These are phyloP conservation scores for Penicillium psychrosexuale DNA, from an alignment of 2,329 filamentous ascomycete genomes.

Conservation along the genomic window DNA sequence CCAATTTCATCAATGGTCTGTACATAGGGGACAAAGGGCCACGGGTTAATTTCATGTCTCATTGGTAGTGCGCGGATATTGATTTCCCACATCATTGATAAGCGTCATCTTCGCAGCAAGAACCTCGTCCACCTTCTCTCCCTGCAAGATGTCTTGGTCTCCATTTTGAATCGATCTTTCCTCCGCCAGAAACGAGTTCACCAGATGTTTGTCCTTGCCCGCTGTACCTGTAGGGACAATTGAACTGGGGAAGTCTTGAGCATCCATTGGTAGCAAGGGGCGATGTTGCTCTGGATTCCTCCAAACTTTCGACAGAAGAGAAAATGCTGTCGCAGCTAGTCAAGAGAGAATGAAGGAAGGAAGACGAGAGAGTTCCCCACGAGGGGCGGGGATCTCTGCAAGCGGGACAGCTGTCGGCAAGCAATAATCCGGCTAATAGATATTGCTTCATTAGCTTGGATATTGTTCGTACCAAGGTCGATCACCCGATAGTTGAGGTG, in stretches of 20 bases:
- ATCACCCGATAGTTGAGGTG: neutral
- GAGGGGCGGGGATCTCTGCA: neutral
- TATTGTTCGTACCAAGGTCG: neutral
- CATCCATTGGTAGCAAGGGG: neutral
- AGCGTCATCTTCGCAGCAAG: slow-evolving; percentile 41
- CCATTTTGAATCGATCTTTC: neutral
- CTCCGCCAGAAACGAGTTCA: neutral
- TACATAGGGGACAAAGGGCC: neutral
- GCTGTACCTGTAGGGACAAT: neutral
- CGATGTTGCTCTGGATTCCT: neutral
- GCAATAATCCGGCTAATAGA: no score
- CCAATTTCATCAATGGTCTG: slow-evolving; percentile 56
- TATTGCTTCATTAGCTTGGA: neutral
- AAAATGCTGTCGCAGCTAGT: neutral
- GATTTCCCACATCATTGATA: slow-evolving; percentile 31
- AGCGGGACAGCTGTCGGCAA: neutral
- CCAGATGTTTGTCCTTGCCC: neutral
- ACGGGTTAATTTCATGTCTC: neutral
- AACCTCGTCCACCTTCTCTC: slow-evolving; percentile 35
- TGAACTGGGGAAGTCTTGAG: neutral
- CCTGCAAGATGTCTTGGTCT: slow-evolving; percentile 7
- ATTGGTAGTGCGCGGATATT: neutral
- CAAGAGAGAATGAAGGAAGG: neutral
- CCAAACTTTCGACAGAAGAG: neutral
- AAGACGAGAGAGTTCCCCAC: neutral